Evolutionary conservation across 345 rosid species (phyloP), one percentile per base, ranked within the genome.

Genomic region (Litchi chinensis): DNA sequence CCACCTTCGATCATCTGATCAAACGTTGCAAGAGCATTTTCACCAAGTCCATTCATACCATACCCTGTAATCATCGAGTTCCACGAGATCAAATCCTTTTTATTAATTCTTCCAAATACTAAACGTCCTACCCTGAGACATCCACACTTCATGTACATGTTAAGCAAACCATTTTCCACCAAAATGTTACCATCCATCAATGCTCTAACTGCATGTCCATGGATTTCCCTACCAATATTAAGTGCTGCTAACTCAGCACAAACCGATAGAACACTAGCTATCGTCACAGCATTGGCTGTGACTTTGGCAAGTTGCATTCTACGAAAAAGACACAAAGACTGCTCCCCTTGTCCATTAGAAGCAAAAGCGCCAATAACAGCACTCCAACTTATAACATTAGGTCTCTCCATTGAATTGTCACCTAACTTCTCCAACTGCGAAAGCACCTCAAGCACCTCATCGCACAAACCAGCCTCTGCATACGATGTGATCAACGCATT

Each of bases 141-240:
- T 79, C 98, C 93, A 72, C 92, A 89, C 82, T 88, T 92, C 76
- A 87, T 84, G 85, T 90, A 95, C 98, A 91, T 88, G 65, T 85
- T 90, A 70, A 93, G 87, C 80, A 95, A 87, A 37, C 92, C 87
- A 74, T 91, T 93, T 74, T 73, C 85, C 57, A 92, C 94, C 22
- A 91, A 84, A 80, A 91, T 86, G 83, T 87, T 92, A 63, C 73
- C 71, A 65, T 82, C 67, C 86, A 91, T 86, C 40, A 69, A 75
- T 9, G 90, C 82, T 83, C 91, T 88, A 44, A 85, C 71, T 63
- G 85, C 83, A 79, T 89, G 90, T 46, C 92, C 91, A 84, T 95
- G 98, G 65, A 90, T 84, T 80, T 90, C 92, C 79, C 81, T 87
- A 50, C 94, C 98, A 12, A 79, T 85, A 74, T 87, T 85, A 46